Conservation (phyloP, 2,329 filamentous ascomycete species). For the Ceratocystis variospora region DNA sequence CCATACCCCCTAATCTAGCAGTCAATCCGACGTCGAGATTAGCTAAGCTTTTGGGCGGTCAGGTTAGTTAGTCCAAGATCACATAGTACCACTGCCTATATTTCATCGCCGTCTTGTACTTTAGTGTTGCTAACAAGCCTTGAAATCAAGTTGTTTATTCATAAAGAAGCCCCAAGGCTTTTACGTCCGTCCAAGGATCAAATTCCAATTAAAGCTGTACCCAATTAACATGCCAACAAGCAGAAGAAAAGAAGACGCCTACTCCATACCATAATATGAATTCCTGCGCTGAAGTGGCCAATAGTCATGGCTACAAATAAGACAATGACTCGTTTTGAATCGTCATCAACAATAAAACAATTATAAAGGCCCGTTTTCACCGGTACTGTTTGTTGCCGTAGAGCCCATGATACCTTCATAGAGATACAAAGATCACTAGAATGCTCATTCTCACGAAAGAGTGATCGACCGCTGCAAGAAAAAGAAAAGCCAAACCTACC, state of each 20-base stretch:
- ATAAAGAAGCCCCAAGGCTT: neutral
- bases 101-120: no score
- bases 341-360: neutral
- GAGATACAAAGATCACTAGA: neutral
- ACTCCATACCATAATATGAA: neutral
- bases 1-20: neutral
- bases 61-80: no score
- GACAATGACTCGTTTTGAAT: neutral
- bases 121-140: neutral
- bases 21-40: neutral
- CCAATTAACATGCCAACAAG: neutral
- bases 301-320: neutral
- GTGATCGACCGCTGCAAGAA: neutral
- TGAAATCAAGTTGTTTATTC: neutral
- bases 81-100: no score
- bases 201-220: conserved; percentile 5
- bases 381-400: neutral
- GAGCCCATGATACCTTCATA: neutral
- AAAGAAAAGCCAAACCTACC: conserved; percentile 7
- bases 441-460: neutral
- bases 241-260: conserved; percentile 6
- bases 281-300: neutral
- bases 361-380: neutral
- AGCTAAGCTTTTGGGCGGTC: neutral
- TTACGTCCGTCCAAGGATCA: neutral